These are phyloP conservation scores for Linum tenue DNA, from an alignment of 345 rosid species.

Conservation along the genomic window DNA sequence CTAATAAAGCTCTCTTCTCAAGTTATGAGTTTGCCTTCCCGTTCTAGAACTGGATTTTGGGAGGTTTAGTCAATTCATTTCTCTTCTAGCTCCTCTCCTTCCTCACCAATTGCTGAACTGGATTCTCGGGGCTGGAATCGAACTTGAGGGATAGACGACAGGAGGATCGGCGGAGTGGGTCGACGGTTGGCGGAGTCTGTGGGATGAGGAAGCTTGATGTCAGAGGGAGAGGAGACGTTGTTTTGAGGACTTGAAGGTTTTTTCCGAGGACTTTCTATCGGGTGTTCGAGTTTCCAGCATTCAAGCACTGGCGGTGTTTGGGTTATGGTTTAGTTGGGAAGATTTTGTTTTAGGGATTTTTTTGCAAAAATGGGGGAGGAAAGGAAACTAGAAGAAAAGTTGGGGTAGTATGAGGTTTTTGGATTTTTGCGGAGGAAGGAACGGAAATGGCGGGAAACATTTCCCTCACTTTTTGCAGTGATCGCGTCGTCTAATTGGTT, in stretches of 20 bases:
- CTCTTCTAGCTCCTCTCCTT: neutral
- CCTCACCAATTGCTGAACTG: neutral
- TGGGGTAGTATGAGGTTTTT: too few species aligned
- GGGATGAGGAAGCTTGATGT: neutral
- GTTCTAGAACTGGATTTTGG: neutral
- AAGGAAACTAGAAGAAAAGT: neutral
- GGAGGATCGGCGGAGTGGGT: neutral
- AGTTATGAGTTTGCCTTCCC: constrained; percentile 72
- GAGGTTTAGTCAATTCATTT: neutral
- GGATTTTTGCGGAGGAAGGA: neutral
- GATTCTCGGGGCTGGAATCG: neutral
- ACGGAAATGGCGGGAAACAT: neutral
- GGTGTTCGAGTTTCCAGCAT: neutral
- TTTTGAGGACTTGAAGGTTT: too few species aligned
- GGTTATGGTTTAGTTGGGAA: too few species aligned
- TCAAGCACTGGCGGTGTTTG: neutral
- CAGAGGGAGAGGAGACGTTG: neutral
- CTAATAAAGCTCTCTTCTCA: constrained; percentile 73
- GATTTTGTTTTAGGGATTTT: neutral
- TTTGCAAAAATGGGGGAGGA: neutral
- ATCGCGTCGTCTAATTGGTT: neutral
- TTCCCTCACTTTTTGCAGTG: neutral
- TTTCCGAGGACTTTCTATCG: neutral
- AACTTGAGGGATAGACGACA: neutral
- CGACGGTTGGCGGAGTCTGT: neutral